A percentile compares a stretch with the other conserved stretches of the same genome.
Evolutionary conservation across 106 monocot genomes (phyloP).

Genomic region (Agapanthus africanus): DNA sequence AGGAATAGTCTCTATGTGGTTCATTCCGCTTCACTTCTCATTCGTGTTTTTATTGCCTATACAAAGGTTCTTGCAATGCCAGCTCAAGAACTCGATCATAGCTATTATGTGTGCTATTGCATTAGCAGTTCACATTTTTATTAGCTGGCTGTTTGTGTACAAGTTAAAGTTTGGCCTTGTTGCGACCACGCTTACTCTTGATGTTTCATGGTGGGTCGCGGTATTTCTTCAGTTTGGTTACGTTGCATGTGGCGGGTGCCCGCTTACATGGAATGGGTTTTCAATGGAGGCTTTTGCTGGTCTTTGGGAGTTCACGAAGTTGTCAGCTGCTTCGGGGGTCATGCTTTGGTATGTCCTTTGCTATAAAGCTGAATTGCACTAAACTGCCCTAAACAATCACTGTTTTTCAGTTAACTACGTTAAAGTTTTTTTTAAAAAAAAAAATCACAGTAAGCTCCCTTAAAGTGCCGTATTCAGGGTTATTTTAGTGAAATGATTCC

Average conservation of each 20-base stretch:
- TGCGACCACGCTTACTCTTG: slow-evolving; percentile 27
- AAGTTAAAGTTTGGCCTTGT: slow-evolving; percentile 23
- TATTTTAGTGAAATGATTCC: too few species aligned
- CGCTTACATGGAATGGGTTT: slow-evolving; percentile 39
- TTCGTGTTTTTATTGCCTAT: slow-evolving; percentile 47
- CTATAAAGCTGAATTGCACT: neutral
- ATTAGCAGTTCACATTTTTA: slow-evolving; percentile 25
- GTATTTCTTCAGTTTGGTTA: slow-evolving; percentile 16
- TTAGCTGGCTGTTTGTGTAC: slow-evolving; percentile 39
- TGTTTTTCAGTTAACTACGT: too few species aligned
- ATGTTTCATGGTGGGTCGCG: slow-evolving; percentile 46
- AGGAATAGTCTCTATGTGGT: slow-evolving; percentile 35
- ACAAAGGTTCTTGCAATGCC: slow-evolving; percentile 49
- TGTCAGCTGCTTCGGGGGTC: slow-evolving; percentile 44
- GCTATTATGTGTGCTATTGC: slow-evolving; percentile 25
- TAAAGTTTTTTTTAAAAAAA: neutral
- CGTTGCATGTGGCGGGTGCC: slow-evolving; percentile 31
- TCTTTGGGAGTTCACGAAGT: slow-evolving; percentile 46
- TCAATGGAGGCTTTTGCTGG: slow-evolving; percentile 45
- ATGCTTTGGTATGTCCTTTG: slow-evolving; percentile 40
- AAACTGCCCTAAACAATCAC: neutral
- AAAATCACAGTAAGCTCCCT: too few species aligned
- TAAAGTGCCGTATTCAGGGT: too few species aligned
- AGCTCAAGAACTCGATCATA: slow-evolving; percentile 32
- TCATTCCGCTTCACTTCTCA: slow-evolving; percentile 53